These are phyloP conservation scores for Scenedesmus sp. DNA, from an alignment of 163 green algal genomes.

Conservation along the genomic window DNA sequence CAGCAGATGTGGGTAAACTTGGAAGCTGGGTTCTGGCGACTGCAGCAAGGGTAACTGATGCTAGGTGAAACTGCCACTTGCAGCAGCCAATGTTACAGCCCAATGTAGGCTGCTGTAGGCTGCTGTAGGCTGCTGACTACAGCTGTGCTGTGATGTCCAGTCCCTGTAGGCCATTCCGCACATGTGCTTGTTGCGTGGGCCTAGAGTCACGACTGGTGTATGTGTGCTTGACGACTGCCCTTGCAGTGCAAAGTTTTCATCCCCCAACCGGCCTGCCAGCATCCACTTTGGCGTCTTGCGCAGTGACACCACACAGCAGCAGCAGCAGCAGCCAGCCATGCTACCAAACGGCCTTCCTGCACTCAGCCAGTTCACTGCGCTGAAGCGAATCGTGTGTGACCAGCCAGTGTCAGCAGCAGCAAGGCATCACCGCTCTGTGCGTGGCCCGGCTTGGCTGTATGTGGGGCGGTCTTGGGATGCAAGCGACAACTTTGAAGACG, in stretches of 20 bases:
- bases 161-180: too few species aligned
- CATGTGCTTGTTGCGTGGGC: neutral
- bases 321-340: neutral
- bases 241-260: neutral
- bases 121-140: too few species aligned
- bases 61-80: too few species aligned
- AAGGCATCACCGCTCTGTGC: neutral
- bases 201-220: neutral
- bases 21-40: too few species aligned
- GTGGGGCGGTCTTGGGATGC: neutral
- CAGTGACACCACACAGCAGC: neutral
- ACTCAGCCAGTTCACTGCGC: neutral
- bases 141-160: too few species aligned
- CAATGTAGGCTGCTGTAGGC: too few species aligned
- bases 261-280: neutral
- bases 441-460: neutral
- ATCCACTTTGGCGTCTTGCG: neutral
- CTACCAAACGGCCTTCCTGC: neutral
- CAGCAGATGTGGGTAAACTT: too few species aligned
- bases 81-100: too few species aligned
- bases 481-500: neutral
- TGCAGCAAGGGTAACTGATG: too few species aligned
- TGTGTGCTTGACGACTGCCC: neutral
- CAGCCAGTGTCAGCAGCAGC: neutral
- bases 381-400: neutral